Percentiles rank a stretch among this genome's conserved stretches.
Evolutionary conservation across 2,329 filamentous ascomycete genomes (phyloP).

Genomic region (Coniochaeta prunicola): DNA sequence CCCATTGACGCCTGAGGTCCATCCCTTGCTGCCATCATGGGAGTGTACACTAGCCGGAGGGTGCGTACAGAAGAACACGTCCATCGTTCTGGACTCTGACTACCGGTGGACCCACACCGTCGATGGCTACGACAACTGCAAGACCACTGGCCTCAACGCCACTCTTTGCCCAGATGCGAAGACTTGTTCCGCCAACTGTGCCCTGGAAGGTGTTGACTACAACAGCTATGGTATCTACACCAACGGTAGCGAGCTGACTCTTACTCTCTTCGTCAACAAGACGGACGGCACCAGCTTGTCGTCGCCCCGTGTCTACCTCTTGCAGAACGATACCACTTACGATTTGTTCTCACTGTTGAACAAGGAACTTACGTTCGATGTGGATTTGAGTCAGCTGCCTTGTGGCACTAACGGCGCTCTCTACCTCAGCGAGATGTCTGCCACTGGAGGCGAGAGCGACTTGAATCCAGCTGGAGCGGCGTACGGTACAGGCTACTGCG

Average conservation of each 20-base stretch:
- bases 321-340: constrained; percentile 42
- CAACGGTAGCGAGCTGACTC: constrained; percentile 23
- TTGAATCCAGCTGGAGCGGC: constrained; percentile 44
- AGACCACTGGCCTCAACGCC: constrained; percentile 26
- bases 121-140: constrained; percentile 23
- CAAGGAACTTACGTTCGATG: constrained; percentile 55
- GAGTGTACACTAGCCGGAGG: constrained; percentile 42
- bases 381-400: constrained; percentile 52
- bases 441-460: constrained; percentile 45
- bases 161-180: constrained; percentile 39
- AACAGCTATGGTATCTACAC: constrained; percentile 21
- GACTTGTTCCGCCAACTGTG: constrained; percentile 44
- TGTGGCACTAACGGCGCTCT: constrained; percentile 58
- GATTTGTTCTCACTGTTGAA: constrained; percentile 48
- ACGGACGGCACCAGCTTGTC: constrained; percentile 16
- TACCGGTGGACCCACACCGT: constrained; percentile 35
- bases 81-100: constrained; percentile 39
- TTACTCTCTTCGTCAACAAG: constrained; percentile 26
- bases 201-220: constrained; percentile 45
- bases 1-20: constrained; percentile 28
- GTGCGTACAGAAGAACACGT: constrained; percentile 38
- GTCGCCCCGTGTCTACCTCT: constrained; percentile 24
- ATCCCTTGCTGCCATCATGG: constrained; percentile 41
- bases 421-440: constrained; percentile 53
- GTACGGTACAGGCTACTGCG: constrained; percentile 52